Evolutionary conservation across 495 filamentous ascomycete genomes (phyloP).

Genomic region (Opeltia flavorubescens): DNA sequence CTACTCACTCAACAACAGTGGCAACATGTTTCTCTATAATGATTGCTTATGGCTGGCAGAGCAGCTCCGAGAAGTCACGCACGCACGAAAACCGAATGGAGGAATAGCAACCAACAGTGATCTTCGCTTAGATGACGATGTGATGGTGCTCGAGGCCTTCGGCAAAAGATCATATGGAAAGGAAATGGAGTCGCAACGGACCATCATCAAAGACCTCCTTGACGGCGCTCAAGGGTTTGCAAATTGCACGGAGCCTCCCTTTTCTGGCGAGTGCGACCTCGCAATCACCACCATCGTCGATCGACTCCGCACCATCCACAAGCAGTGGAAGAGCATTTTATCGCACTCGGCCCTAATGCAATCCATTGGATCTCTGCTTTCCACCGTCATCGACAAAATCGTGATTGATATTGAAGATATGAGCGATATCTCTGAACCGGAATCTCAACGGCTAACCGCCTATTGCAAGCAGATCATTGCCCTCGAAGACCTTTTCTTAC

Average conservation of each 20-base stretch:
- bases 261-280: constrained; percentile 50
- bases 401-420: constrained; percentile 79
- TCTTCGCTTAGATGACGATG: constrained; percentile 52
- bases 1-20: constrained; percentile 52
- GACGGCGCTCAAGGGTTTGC: constrained; percentile 57
- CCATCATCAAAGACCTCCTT: constrained; percentile 69
- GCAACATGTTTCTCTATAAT: constrained; percentile 90
- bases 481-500: constrained; percentile 64
- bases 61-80: constrained; percentile 44
- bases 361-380: constrained; percentile 66
- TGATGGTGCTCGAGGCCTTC: constrained; percentile 59
- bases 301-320: constrained; percentile 52
- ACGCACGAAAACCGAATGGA: constrained; percentile 3
- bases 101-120: constrained; percentile 22
- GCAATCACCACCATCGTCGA: constrained; percentile 55
- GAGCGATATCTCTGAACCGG: constrained; percentile 69
- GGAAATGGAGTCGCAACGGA: constrained; percentile 78
- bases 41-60: constrained; percentile 70
- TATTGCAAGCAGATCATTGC: constrained; percentile 58
- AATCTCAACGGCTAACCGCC: constrained; percentile 62
- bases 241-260: constrained; percentile 46
- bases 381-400: constrained; percentile 67
- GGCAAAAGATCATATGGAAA: constrained; percentile 72
- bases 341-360: constrained; percentile 73
- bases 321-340: constrained; percentile 67